Percentiles rank a stretch among this genome's conserved stretches.
Evolutionary conservation across 176 grass and related monocot species (phyloP).

Genomic region (Paspalum vaginatum): DNA sequence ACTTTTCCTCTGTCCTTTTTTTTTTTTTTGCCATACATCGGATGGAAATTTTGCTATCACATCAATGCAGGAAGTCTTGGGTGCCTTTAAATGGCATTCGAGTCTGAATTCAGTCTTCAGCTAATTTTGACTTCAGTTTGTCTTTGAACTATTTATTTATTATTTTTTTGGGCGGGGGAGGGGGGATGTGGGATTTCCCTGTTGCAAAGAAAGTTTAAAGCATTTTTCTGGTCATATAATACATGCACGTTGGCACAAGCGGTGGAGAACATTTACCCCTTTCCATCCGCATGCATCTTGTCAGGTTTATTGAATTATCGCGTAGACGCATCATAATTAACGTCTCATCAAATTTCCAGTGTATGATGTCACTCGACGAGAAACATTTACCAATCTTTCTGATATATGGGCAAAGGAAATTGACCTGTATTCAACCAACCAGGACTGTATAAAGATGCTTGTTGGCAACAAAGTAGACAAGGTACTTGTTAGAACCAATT

Average conservation of each 20-base stretch:
- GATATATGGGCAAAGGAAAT: slow-evolving; percentile 99
- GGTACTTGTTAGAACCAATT: slow-evolving; percentile 44
- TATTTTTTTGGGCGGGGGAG: too few relatives aligned
- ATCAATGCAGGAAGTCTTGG: neutral
- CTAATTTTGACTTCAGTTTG: neutral
- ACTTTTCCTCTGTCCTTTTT: neutral
- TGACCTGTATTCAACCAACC: slow-evolving; percentile 98
- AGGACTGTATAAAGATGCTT: slow-evolving; percentile 99
- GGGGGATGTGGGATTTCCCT: neutral
- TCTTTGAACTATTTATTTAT: too few relatives aligned
- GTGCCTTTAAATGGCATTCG: neutral
- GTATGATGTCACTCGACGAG: slow-evolving; percentile 87
- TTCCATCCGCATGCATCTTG: neutral
- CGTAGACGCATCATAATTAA: neutral
- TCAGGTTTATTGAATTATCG: neutral
- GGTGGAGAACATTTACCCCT: neutral
- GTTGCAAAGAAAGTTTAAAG: neutral
- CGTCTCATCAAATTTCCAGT: slow-evolving; percentile 42
- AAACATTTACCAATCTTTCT: slow-evolving; percentile 89
- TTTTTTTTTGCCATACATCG: neutral
- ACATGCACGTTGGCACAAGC: neutral
- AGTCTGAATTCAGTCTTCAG: neutral
- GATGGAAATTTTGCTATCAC: neutral
- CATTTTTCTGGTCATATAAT: neutral
- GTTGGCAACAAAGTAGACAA: slow-evolving; percentile 99